Evolutionary conservation across 2,329 filamentous ascomycete genomes (phyloP), one percentile per base, ranked within the genome.

Genomic region (Colletotrichum acutatum): DNA sequence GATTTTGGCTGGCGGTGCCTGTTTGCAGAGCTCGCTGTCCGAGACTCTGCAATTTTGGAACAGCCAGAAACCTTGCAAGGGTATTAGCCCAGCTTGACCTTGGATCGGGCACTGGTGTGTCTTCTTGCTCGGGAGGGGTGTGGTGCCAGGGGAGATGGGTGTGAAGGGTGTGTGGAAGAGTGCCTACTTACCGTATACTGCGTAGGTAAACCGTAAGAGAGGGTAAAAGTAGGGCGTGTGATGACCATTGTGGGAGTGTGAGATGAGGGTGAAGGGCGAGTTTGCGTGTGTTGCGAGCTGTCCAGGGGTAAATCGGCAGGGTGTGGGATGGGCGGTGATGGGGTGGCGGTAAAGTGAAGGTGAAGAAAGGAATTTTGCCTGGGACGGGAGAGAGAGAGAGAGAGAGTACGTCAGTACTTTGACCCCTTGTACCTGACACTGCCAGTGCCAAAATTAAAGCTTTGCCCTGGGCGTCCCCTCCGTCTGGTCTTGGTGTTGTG

Each of bases 1-100:
- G 28, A 57, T 71, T 73, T 66, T 58, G 67, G 60, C 54, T 72
- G 67, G 71, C 49, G 67, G 71, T 73, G 66, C 71, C 67, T 72
- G 69, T 72, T 72, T 72, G 69, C 66, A 72, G 69, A 72, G 65
- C 58, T 54, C 34, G 65, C 69, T 53, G 69, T 72, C 69, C 69
- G 69, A 68, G 69, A 72, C 69, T 72, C 58, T 63, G 69, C 69
- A 72, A 72, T 72, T 68, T 72, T 68, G 69, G 69, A 68, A 68
- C 65, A 72, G 69, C 69, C 69, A 72, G 65, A 68, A 72, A 72
- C 69, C 69, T 72, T 68, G 65, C 69, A 68, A 60, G 69, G 69
- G 69, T 71, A 32, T 68, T 68, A 72, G 69, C 69, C 69, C 69
- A 72, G 69, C 65, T 72, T 58, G 65, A 72, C 69, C 65, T 72